Base-by-base conservation (phyloP, 2,329 filamentous ascomycete genomes). In the Ustilaginoidea virens region DNA sequence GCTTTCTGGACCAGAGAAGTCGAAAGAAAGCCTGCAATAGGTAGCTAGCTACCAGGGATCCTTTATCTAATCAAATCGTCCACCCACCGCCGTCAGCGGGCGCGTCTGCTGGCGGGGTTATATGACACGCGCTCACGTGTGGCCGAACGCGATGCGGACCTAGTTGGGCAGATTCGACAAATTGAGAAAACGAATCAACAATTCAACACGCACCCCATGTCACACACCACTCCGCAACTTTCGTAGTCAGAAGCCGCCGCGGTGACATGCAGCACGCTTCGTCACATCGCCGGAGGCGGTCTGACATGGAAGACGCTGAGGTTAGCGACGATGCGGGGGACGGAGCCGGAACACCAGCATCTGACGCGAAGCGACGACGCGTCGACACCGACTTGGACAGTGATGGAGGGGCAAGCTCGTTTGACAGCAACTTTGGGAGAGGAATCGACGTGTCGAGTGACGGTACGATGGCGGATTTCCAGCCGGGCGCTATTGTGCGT, bases 401-500 rank as follows among this genome's bases (percentile, higher is more conserved):
- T n/a, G 40, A 41, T 25, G 18, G 25, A 13, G 27, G 28, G n/a
- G 25, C 33, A 20, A 40, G 32, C 6, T 19, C 31, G 31, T 20
- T 28, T 11, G n/a, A 29, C 14, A 15, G 34, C 4, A 36, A 41
- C 24, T 37, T 39, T n/a, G 26, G 25, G 17, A 25, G 17, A 5
- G 23, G 34, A 7, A 37, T 35, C 23, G 30, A 25, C 17, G 26
- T 28, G 21, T 32, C 19, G 7, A 36, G 38, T 14, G 34, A 34
- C 16, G 33, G 32, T 19, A 37, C 37, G 25, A 36, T 42, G 26
- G 49, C 53, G 11, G 45, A 47, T 7, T 72, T 66, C 36, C 67
- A 80, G 38, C 74, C 85, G 3, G 90, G 90, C 8, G 78, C 90
- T 7, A 92, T 98, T 40, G 74, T 94, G 27, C 73, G 86, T 20